phyloP scores from a whole-genome alignment of 495 filamentous ascomycete genomes.

The Astrocystis sublimbata region DNA sequence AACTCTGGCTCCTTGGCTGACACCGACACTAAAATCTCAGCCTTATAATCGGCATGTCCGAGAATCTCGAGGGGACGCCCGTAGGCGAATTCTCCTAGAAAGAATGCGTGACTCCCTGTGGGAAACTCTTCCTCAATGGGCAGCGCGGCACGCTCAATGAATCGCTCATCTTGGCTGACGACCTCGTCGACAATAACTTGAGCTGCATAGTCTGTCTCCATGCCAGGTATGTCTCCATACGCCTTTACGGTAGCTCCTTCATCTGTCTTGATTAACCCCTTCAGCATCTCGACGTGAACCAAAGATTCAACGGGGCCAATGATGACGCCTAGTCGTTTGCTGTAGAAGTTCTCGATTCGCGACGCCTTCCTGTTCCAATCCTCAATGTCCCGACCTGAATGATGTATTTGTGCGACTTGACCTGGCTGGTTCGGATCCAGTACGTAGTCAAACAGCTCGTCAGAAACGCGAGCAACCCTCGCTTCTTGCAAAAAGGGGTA shows the following conservation, averaged over 20 bases:
- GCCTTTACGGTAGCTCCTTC: conserved; percentile 91
- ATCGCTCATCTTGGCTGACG: conserved; percentile 86
- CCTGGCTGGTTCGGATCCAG: conserved; percentile 58
- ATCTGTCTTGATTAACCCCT: conserved; percentile 86
- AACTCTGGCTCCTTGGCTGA: conserved; percentile 79
- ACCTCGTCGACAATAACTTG: conserved; percentile 91
- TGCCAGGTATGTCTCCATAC: conserved; percentile 82
- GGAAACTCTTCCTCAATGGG: conserved; percentile 94
- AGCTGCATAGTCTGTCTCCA: conserved; percentile 88
- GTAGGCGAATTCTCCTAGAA: conserved; percentile 93
- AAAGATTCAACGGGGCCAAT: conserved; percentile 86
- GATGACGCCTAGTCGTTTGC: conserved; percentile 83
- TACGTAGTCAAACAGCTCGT: conserved; percentile 91
- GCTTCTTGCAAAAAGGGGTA: conserved; percentile 97
- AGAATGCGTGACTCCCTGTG: conserved; percentile 77
- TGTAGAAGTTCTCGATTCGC: conserved; percentile 81
- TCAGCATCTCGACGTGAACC: conserved; percentile 88
- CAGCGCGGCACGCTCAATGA: conserved; percentile 82
- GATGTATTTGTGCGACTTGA: conserved; percentile 66
- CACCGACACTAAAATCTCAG: conserved; percentile 71
- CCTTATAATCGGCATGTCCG: conserved; percentile 63
- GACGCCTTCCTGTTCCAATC: conserved; percentile 81
- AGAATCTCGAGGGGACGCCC: conserved; percentile 84
- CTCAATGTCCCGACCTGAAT: conserved; percentile 75
- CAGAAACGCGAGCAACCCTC: conserved; percentile 82